Percentiles rank a stretch among this genome's conserved stretches.
phyloP scores from a whole-genome alignment of 2,329 filamentous ascomycete species.

The Colletotrichum paranaense region DNA sequence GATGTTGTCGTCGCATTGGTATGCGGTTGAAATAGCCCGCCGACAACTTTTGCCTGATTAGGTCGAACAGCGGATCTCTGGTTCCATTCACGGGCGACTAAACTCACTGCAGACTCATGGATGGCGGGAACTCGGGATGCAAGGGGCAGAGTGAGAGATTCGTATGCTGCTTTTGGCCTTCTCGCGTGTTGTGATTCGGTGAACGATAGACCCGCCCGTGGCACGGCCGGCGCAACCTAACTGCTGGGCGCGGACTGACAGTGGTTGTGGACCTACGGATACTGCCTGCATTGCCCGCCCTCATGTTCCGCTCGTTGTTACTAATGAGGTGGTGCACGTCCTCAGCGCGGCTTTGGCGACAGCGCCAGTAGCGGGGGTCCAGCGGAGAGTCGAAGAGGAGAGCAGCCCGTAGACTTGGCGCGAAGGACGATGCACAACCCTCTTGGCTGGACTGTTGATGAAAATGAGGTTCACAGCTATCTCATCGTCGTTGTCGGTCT shows the following conservation, averaged over 20 bases:
- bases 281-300: not conserved
- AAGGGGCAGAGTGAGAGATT: not conserved
- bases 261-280: slow-evolving; percentile 8
- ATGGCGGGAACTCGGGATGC: slow-evolving; percentile 16
- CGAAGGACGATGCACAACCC: not conserved
- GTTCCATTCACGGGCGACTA: not conserved
- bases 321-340: not conserved
- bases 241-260: slow-evolving; percentile 14
- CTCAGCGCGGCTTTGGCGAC: slow-evolving; percentile 9
- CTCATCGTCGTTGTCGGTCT: not conserved
- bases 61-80: not conserved
- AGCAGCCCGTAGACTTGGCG: not conserved
- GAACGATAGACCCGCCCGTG: slow-evolving; percentile 10
- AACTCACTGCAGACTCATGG: not conserved
- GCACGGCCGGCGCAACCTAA: slow-evolving; percentile 8
- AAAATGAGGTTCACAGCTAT: not conserved
- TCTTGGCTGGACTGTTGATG: not conserved
- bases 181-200: slow-evolving; percentile 31
- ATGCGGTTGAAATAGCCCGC: not conserved
- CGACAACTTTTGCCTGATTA: not conserved
- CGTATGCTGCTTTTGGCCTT: slow-evolving; percentile 34
- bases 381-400: not conserved
- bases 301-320: not conserved
- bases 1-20: not conserved
- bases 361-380: not conserved